Base-by-base conservation (phyloP, 106 monocot genomes). In the Apostasia ramifera region DNA sequence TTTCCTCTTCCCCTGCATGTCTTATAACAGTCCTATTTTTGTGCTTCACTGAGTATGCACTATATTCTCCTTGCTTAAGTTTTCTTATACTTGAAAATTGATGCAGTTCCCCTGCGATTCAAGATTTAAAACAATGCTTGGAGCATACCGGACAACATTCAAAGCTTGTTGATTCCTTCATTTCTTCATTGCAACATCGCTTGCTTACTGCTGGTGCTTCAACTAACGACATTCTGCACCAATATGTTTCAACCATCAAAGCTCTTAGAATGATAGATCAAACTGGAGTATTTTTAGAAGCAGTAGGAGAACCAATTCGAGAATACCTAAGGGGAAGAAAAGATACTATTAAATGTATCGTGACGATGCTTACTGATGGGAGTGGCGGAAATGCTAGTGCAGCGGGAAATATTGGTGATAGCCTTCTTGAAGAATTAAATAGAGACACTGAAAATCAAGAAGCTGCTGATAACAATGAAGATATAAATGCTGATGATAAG, bases 231-330 rank as follows among this genome's bases (percentile, higher is more conserved):
- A 98, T 98, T 78, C 71, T 98, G 71, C 98, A 93, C 78, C 98
- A 98, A 70, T 98, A 98, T 87, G 90, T 98, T 45, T 98, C 98
- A 59, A 98, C 98, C 53, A 98, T 98, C 73, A 98, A 98, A 64
- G 89, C 98, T 40, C 78, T 98, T 3, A 59, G 90, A 61, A 93
- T 87, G 57, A 85, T 98, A 71, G 98, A 93, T 53, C 98, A 92
- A 60, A 83, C 89, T 61, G 98, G 98, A 67, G 85, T 98, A 67
- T 93, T 98, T 81, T 79, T 98, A 70, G 98, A 90, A 78, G 85
- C 98, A 72, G 92, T 98, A n/a, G 93, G 86, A 55, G 90, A 98
- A 74, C 98, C 92, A 69, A 93, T 98, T 66, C 76, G 87, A 61
- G 98, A 98, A 68, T 98, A 98, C 52, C 68, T 98, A 66, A 92